Evolutionary conservation across 2,329 filamentous ascomycete genomes (phyloP).

Genomic region (Xylaria sp.): DNA sequence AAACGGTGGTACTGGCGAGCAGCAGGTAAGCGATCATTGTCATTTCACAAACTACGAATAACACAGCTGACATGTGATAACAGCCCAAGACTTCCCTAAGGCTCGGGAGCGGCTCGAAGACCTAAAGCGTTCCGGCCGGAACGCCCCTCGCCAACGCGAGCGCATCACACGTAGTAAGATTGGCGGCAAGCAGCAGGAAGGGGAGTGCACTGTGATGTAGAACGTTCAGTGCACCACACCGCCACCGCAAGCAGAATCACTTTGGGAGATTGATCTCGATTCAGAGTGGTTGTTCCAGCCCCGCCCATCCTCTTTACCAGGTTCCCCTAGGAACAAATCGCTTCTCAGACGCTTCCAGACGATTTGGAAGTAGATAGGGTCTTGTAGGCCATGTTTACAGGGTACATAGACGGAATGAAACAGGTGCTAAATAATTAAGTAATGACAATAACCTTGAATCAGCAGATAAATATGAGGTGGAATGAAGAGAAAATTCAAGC

Average conservation of each 20-base stretch:
- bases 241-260: background rate
- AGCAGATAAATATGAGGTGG: conserved; percentile 6
- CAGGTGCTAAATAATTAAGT: conserved; percentile 3
- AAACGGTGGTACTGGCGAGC: conserved; percentile 99
- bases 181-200: conserved; percentile 81
- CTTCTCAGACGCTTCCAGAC: conserved; percentile 26
- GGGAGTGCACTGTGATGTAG: conserved; percentile 88
- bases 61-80: conserved; percentile 46
- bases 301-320: conserved; percentile 10
- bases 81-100: conserved; percentile 94
- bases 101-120: conserved; percentile 93
- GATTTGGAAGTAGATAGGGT: background rate
- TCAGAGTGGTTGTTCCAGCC: conserved; percentile 29
- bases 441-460: conserved; percentile 7
- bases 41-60: background rate
- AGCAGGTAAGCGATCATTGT: conserved; percentile 76
- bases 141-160: conserved; percentile 77
- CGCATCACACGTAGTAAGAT: conserved; percentile 84
- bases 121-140: conserved; percentile 82
- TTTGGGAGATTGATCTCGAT: conserved; percentile 33
- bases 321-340: conserved; percentile 14
- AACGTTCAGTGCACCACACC: conserved; percentile 35
- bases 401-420: conserved; percentile 5
- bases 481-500: background rate
- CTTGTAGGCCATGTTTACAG: background rate